These are phyloP conservation scores for Aspergillus conjunctus DNA, from an alignment of 495 filamentous ascomycete species.

Conservation along the genomic window DNA sequence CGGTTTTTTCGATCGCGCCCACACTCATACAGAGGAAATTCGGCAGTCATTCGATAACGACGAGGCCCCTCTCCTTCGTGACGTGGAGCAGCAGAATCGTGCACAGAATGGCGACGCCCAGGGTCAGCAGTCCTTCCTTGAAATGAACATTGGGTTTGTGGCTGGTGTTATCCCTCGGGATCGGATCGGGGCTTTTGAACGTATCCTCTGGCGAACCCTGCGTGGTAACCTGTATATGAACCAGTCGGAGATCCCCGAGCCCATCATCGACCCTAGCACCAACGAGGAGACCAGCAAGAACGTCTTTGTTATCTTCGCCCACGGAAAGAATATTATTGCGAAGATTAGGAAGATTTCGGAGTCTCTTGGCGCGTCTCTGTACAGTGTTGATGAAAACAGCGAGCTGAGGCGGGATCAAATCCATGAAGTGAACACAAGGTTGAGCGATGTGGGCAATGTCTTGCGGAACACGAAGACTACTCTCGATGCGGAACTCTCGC, in stretches of 20 bases:
- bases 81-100: conserved; percentile 75
- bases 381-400: conserved; percentile 95
- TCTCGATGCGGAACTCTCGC: conserved; percentile 86
- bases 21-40: conserved; percentile 96
- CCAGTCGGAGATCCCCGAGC: conserved; percentile 94
- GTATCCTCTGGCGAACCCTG: conserved; percentile 94
- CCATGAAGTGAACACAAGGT: conserved; percentile 90
- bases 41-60: conserved; percentile 87
- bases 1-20: conserved; percentile 94
- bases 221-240: conserved; percentile 99
- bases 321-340: conserved; percentile 95
- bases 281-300: conserved; percentile 95
- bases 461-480: conserved; percentile 95
- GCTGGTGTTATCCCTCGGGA: conserved; percentile 94
- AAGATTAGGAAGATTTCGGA: conserved; percentile 99
- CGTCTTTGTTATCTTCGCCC: conserved; percentile 98
- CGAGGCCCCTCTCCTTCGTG: conserved; percentile 75
- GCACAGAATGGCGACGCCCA: conserved; percentile 70
- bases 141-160: conserved; percentile 99
- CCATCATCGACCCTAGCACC: conserved; percentile 87
- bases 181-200: conserved; percentile 91
- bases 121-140: conserved; percentile 81
- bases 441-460: conserved; percentile 87
- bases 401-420: conserved; percentile 93
- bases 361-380: conserved; percentile 90